These are phyloP conservation scores for Triticum urartu DNA, from an alignment of 176 grass and related monocot genomes.

Conservation along the genomic window DNA sequence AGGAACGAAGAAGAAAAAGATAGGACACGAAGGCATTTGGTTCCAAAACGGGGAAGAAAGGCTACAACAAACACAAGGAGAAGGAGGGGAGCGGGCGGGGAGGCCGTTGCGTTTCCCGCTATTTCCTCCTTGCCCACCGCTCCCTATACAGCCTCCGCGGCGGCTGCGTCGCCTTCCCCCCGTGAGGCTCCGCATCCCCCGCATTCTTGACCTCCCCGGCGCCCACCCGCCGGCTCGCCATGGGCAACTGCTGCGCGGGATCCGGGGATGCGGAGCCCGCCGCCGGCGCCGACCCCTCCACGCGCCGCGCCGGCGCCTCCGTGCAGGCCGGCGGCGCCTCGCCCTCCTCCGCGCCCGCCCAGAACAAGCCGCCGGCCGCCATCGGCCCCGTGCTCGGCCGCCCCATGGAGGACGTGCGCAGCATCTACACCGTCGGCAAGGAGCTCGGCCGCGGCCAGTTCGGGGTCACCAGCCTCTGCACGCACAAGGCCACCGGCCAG, in stretches of 20 bases:
- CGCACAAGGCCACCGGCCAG: constrained; percentile 85
- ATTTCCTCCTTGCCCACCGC: constrained; percentile 60
- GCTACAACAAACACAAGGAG: too few species aligned
- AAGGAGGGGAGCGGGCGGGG: neutral
- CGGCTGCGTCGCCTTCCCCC: neutral
- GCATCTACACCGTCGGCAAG: constrained; percentile 73
- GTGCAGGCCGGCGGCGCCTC: constrained; percentile 26
- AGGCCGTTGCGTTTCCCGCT: constrained; percentile 49
- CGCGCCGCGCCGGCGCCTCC: constrained; percentile 21
- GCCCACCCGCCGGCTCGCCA: constrained; percentile 32
- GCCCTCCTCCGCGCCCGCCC: constrained; percentile 23
- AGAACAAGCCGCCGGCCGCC: constrained; percentile 40
- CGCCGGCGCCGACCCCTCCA: neutral
- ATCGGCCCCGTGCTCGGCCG: constrained; percentile 81
- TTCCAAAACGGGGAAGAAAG: constrained; percentile 2
- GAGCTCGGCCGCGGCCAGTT: constrained; percentile 94
- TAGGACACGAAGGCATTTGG: too few species aligned
- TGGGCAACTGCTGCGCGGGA: constrained; percentile 82
- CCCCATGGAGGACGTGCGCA: constrained; percentile 79
- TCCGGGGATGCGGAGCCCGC: constrained; percentile 51
- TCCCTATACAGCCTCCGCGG: constrained; percentile 27
- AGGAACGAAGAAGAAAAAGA: neutral
- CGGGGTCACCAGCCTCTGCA: constrained; percentile 90
- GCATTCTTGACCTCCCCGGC: constrained; percentile 1
- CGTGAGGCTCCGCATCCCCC: constrained; percentile 49